These are phyloP conservation scores for Kodamaea restingae DNA, from an alignment of 805 yeast genomes.

Conservation along the genomic window DNA sequence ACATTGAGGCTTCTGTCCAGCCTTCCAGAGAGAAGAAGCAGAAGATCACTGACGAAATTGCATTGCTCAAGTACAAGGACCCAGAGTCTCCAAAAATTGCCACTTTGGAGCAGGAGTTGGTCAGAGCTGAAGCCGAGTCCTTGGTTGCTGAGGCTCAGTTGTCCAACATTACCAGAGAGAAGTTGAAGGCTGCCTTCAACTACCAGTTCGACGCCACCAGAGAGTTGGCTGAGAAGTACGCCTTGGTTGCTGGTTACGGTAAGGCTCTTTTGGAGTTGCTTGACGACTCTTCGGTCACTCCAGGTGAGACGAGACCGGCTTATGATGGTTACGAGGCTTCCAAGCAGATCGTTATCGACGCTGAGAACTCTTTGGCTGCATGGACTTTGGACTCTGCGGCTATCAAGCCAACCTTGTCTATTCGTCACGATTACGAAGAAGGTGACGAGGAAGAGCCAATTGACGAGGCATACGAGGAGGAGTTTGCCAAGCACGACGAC, in stretches of 20 bases:
- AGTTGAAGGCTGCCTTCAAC: constrained; percentile 77
- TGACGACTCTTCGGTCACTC: constrained; percentile 82
- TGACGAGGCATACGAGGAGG: constrained; percentile 33
- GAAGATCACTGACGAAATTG: constrained; percentile 81
- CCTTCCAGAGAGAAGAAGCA: constrained; percentile 85
- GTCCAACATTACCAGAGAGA: constrained; percentile 83
- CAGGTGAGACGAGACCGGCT: constrained; percentile 89
- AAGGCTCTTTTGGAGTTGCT: constrained; percentile 78
- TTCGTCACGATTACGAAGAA: constrained; percentile 56
- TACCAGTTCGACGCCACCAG: constrained; percentile 82
- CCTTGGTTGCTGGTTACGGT: constrained; percentile 86
- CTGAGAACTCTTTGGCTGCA: constrained; percentile 75
- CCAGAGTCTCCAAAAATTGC: constrained; percentile 80
- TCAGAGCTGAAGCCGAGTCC: constrained; percentile 88
- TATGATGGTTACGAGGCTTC: constrained; percentile 88
- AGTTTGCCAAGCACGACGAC: constrained; percentile 47
- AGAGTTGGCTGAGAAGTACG: constrained; percentile 82
- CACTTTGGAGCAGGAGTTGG: constrained; percentile 82
- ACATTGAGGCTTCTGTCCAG: constrained; percentile 83
- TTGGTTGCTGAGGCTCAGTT: constrained; percentile 90
- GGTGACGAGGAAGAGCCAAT: constrained; percentile 38
- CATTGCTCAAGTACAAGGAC: constrained; percentile 78
- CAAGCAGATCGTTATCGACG: constrained; percentile 80
- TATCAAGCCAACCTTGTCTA: constrained; percentile 75
- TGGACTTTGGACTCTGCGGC: constrained; percentile 85